Percentiles rank a stretch among this genome's conserved stretches.
These are phyloP conservation scores for Aspergillus hancockii DNA, from an alignment of 495 filamentous ascomycete genomes.

Conservation along the genomic window DNA sequence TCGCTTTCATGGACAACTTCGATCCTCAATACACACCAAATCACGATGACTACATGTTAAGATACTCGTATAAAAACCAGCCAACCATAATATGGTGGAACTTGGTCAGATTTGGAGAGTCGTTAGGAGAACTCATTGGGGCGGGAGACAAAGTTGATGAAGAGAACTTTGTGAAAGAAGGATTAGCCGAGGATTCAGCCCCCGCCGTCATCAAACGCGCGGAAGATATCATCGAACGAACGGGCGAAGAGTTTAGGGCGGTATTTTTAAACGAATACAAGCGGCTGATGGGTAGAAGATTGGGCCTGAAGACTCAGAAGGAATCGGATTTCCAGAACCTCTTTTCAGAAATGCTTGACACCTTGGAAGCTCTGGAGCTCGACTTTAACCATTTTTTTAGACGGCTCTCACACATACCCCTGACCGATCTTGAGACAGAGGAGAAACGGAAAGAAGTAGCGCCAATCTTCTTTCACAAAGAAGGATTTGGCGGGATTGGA, in stretches of 20 bases:
- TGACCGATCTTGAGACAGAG: slow-evolving; percentile 61
- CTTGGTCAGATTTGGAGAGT: slow-evolving; percentile 85
- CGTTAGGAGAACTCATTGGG: slow-evolving; percentile 86
- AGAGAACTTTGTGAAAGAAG: slow-evolving; percentile 65
- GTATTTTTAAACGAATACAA: slow-evolving; percentile 88
- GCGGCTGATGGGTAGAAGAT: slow-evolving; percentile 70
- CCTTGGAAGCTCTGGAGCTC: slow-evolving; percentile 72
- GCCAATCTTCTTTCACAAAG: slow-evolving; percentile 68
- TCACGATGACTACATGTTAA: slow-evolving; percentile 84
- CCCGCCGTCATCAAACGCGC: slow-evolving; percentile 73
- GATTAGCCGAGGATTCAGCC: slow-evolving; percentile 66
- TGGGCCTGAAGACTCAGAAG: slow-evolving; percentile 68
- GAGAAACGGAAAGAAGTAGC: slow-evolving; percentile 59
- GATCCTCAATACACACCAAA: slow-evolving; percentile 95
- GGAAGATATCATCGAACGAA: slow-evolving; percentile 73
- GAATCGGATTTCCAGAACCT: slow-evolving; percentile 75
- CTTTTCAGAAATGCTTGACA: slow-evolving; percentile 79
- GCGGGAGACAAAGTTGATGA: slow-evolving; percentile 68
- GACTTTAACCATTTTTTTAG: slow-evolving; percentile 95
- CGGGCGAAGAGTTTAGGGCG: slow-evolving; percentile 81
- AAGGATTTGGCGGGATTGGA: slow-evolving; percentile 57
- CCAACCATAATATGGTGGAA: slow-evolving; percentile 99
- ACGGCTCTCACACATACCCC: slow-evolving; percentile 58
- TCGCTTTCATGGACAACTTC: slow-evolving; percentile 95
- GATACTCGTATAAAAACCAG: slow-evolving; percentile 92